Evolutionary conservation across 2,329 filamentous ascomycete species (phyloP).

Genomic region (Trichoderma aggressivum): DNA sequence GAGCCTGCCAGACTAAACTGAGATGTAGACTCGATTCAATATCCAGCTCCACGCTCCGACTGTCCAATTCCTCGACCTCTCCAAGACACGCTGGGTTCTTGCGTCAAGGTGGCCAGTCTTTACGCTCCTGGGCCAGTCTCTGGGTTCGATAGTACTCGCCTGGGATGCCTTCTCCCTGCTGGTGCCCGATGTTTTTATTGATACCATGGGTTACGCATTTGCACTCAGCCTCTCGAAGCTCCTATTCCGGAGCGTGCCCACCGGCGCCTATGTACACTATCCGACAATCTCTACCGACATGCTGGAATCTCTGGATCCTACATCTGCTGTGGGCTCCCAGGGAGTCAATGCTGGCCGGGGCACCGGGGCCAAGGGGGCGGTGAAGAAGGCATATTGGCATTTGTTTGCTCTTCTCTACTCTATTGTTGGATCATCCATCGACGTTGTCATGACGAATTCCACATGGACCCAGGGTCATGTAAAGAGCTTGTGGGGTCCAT

Average conservation of each 20-base stretch:
- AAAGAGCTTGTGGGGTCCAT: constrained; percentile 70
- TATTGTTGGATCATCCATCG: constrained; percentile 75
- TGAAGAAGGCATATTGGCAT: constrained; percentile 83
- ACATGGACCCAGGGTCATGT: constrained; percentile 90
- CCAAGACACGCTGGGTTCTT: constrained; percentile 81
- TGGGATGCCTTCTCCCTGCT: constrained; percentile 92
- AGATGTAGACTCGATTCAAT: constrained; percentile 74
- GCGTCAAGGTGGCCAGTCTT: constrained; percentile 86
- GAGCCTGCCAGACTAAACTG: not conserved
- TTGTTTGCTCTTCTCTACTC: constrained; percentile 80
- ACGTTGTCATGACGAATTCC: constrained; percentile 97
- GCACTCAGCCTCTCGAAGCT: constrained; percentile 76
- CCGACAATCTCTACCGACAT: constrained; percentile 98
- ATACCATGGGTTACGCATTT: constrained; percentile 98
- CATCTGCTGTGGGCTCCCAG: constrained; percentile 54
- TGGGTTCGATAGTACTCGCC: constrained; percentile 82
- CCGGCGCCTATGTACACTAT: constrained; percentile 93
- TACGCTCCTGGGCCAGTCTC: constrained; percentile 87
- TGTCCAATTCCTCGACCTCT: constrained; percentile 85
- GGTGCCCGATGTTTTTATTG: constrained; percentile 89
- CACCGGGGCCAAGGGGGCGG: constrained; percentile 62
- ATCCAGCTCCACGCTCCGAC: constrained; percentile 82
- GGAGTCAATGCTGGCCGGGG: constrained; percentile 84
- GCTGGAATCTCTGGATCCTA: constrained; percentile 75
- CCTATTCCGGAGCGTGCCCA: constrained; percentile 77